phyloP scores from a whole-genome alignment of 2,329 filamentous ascomycete genomes.

The Leptographium flavum region DNA sequence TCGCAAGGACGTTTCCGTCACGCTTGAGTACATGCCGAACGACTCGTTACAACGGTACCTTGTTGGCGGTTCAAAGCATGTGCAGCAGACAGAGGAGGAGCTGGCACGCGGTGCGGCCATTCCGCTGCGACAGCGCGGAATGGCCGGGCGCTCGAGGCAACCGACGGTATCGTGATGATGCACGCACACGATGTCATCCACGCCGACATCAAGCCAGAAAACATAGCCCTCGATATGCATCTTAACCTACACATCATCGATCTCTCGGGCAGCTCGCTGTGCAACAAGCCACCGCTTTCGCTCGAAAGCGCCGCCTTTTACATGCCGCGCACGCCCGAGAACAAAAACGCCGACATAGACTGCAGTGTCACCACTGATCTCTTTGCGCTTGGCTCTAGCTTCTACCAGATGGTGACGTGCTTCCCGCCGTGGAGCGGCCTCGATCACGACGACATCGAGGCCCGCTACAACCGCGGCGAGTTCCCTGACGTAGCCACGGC shows the following conservation, averaged over 20 bases:
- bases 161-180: slow-evolving; percentile 2
- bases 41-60: too few relatives aligned
- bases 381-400: slow-evolving; percentile 5
- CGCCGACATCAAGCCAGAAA: slow-evolving; percentile 6
- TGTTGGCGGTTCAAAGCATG: not conserved
- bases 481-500: not conserved
- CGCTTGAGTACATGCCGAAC: slow-evolving; percentile 3
- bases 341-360: not conserved
- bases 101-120: not conserved
- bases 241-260: not conserved
- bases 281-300: too few relatives aligned
- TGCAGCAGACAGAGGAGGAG: not conserved
- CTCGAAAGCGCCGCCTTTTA: too few relatives aligned
- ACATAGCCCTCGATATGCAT: slow-evolving; percentile 1
- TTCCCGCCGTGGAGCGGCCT: not conserved
- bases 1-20: slow-evolving; percentile 1
- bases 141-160: slow-evolving; percentile 3
- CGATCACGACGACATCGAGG: slow-evolving; percentile 1
- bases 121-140: not conserved
- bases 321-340: not conserved
- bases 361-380: slow-evolving; percentile 3
- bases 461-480: not conserved
- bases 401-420: slow-evolving; percentile 1
- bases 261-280: too few relatives aligned
- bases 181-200: slow-evolving; percentile 4